Base-by-base conservation (phyloP, 2,329 filamentous ascomycete species). In the Exophiala xenobiotica region DNA sequence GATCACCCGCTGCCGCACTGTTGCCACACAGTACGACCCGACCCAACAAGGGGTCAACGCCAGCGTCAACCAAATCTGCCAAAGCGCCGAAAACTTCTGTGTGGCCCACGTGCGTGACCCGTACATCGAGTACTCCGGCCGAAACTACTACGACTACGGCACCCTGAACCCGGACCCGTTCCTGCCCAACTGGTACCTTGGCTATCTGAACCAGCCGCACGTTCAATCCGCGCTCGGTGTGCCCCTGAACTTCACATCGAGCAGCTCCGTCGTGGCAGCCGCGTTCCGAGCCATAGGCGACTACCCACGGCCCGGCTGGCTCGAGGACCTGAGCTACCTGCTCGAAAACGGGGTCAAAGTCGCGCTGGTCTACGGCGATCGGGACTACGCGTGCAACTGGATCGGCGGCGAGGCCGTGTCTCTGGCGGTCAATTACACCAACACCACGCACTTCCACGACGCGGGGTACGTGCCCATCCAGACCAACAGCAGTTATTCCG, bases 311-410 rank as follows among this genome's bases (percentile, higher is more conserved):
- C 70, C 70, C 1, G 16, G 16, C 24, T 23, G 26, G 12, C 19
- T 48, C 26, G 68, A 44, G 6, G 31, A 67, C 55, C 44, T 78
- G 8, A 71, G 73, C 27, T 79, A 77, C 52, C 68, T 85, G 1
- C 73, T 85, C 3, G 79, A 83, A 43, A 69, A 71, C 12, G 79
- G 79, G 7, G 72, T 83, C 45, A 79, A 80, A 53, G 79, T 83
- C 2, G 71, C 77, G 31, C 65, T 83, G 22, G 69, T 81, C 31
- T 81, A 82, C 59, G 80, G 80, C 2, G 81, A 83, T 61, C 72
- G 78, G 2, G 80, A 83, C 61, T 83, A 74, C 54, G 68, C 68
- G 1, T 74, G 73, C 60, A 77, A 77, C 61, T 78, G 79, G 80
- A 67, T 80, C 20, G 79, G 79, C 7, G 79, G 78, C 37, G 78